These are phyloP conservation scores for Solidago caesia DNA, from an alignment of 129 eudicot genomes.

Conservation along the genomic window DNA sequence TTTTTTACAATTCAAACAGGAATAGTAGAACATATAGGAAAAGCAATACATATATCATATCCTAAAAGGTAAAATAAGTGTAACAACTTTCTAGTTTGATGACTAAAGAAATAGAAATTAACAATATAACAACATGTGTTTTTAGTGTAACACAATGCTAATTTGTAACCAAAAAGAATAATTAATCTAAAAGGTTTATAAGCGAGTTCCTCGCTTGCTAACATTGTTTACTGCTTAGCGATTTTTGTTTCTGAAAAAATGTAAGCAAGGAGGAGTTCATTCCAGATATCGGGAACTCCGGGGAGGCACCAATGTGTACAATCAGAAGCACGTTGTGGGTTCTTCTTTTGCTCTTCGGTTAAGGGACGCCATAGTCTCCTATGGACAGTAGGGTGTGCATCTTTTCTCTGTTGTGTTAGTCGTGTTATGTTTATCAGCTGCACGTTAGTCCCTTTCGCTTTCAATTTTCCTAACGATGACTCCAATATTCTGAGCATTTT, in stretches of 20 bases:
- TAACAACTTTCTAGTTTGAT: too few relatives aligned
- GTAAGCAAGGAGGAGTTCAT: slow-evolving; percentile 35
- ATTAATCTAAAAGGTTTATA: too few relatives aligned
- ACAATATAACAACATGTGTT: too few relatives aligned
- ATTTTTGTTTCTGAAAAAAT: slow-evolving; percentile 13
- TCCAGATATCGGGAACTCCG: slow-evolving; percentile 44
- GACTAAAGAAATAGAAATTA: too few relatives aligned
- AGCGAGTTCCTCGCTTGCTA: neutral
- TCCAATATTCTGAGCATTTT: slow-evolving; percentile 24
- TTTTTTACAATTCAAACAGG: too few relatives aligned
- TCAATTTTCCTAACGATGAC: slow-evolving; percentile 25
- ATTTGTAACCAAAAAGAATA: too few relatives aligned
- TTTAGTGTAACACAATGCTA: too few relatives aligned
- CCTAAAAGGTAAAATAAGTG: too few relatives aligned
- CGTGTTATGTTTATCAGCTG: slow-evolving; percentile 36
- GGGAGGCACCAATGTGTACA: slow-evolving; percentile 46
- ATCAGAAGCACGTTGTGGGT: slow-evolving; percentile 32
- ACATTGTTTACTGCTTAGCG: neutral
- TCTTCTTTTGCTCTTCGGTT: slow-evolving; percentile 26
- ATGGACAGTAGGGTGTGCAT: slow-evolving; percentile 40
- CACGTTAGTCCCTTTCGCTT: slow-evolving; percentile 31
- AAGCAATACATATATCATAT: too few relatives aligned
- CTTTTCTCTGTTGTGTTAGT: slow-evolving; percentile 34
- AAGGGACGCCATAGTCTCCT: slow-evolving; percentile 37
- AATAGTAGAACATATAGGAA: too few relatives aligned